Conservation (phyloP, 305 asterid species). For the Plantago coronopus region DNA sequence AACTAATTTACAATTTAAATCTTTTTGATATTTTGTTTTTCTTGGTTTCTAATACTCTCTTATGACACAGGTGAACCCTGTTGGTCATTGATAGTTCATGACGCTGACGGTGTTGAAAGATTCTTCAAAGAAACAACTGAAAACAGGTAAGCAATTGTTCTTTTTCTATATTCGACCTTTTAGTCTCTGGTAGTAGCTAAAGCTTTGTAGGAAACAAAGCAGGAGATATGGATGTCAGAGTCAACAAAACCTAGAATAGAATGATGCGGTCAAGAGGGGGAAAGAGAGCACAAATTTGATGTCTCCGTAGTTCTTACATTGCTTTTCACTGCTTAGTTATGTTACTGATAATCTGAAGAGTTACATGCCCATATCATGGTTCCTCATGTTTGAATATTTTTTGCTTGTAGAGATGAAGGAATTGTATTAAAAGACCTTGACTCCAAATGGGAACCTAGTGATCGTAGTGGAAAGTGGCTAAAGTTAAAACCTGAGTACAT, state of each 20-base stretch:
- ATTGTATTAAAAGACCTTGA: constrained; percentile 78
- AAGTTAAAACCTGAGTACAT: constrained; percentile 94
- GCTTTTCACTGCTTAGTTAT: background rate
- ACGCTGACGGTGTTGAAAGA: constrained; percentile 63
- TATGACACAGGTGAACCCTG: constrained; percentile 62
- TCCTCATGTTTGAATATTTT: constrained; percentile 24
- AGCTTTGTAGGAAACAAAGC: no score
- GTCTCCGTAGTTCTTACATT: constrained; percentile 10
- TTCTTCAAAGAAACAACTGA: constrained; percentile 79
- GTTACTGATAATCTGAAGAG: constrained; percentile 20
- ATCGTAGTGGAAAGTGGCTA: constrained; percentile 96
- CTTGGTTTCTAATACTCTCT: constrained; percentile 24
- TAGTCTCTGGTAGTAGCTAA: constrained; percentile 15
- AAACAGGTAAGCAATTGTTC: constrained; percentile 53
- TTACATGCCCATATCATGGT: constrained; percentile 23
- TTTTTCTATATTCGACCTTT: constrained; percentile 6
- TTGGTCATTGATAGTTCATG: constrained; percentile 71
- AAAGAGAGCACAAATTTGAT: constrained; percentile 3
- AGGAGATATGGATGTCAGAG: no score
- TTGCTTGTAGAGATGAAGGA: constrained; percentile 75
- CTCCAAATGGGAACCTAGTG: constrained; percentile 98
- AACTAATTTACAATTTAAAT: constrained; percentile 1
- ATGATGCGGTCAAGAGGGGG: no score
- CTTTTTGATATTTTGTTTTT: constrained; percentile 8
- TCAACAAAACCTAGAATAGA: no score